Base-by-base conservation (phyloP, 1,284 basidiomycete species). In the Earliella scabrosa region DNA sequence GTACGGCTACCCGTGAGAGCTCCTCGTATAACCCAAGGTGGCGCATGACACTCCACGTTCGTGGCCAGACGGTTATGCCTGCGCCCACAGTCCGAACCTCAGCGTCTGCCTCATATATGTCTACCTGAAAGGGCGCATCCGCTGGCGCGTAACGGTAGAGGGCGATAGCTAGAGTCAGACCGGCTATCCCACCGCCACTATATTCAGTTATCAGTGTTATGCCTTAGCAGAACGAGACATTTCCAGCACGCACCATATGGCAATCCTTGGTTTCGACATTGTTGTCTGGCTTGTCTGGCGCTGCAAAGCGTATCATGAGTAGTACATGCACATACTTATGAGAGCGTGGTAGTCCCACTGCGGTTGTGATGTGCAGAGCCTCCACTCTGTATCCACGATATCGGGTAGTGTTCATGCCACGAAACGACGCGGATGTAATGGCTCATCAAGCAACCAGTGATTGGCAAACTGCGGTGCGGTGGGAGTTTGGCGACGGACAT, bases 121-220 rank as follows among this genome's bases (percentile, higher is more conserved):
- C 66, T 11, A 68, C 58, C 18, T 63, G 51, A 14, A 75, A 52
- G 0, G 56, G 57, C 11, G 67, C 54, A 6, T 64, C 58, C 3
- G 61, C 43, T 7, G 60, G 56, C 27, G 59, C 52, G 43, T 67
- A 68, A 48, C 66, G 68, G 35, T 57, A 61, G 7, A 75, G 62
- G 16, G 69, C 66, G 7, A 68, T 69, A 0, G 73, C 73, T 5
- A 75, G 65, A 0, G 73, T 63, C 3, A 75, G 68, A 3, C 74
- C 74, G 4, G 69, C 71, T n/a, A 73, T 70, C 6, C 74, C 74
- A 2, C 68, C 73, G 4, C 75, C 75, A 38, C 75, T 75, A 27
- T 9, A 31, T 16, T 26, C 9, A 20, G 26, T 26, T 16, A 9
- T 34, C 24, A 9, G 23, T 26, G 26, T 20, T 10, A 11, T 11